phyloP scores from a whole-genome alignment of 2,329 filamentous ascomycete genomes.

The Nothophaeocryptopus gaeumannii region DNA sequence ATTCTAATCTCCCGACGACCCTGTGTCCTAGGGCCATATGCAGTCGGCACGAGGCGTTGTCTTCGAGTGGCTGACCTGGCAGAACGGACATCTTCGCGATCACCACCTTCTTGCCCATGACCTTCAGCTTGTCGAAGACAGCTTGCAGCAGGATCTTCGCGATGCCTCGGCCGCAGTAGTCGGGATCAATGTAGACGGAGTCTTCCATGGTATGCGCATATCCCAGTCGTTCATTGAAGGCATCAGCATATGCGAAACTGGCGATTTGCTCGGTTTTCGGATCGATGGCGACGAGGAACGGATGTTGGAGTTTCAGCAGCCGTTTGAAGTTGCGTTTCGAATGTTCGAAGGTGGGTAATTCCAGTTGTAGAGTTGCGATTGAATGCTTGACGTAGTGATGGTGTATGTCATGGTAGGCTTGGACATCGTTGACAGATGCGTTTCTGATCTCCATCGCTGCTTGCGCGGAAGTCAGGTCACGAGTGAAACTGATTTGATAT shows the following conservation, averaged over 20 bases:
- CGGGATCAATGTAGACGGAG: conserved; percentile 21
- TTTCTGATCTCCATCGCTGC: conserved; percentile 13
- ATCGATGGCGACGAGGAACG: conserved; percentile 17
- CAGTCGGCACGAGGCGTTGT: conserved; percentile 17
- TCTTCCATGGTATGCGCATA: conserved; percentile 18
- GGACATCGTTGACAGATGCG: conserved; percentile 9
- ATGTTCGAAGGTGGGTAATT: conserved; percentile 4
- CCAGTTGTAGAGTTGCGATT: conserved; percentile 17
- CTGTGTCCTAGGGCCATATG: conserved; percentile 19
- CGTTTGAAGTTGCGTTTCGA: conserved; percentile 1
- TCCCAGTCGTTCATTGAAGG: conserved; percentile 19
- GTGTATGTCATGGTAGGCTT: conserved; percentile 15
- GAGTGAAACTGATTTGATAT: no score
- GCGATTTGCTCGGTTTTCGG: not conserved
- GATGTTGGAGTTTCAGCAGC: conserved; percentile 7
- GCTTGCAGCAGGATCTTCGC: conserved; percentile 16
- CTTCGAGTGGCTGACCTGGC: conserved; percentile 13
- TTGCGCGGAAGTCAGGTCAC: no score
- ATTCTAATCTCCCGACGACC: conserved; percentile 16
- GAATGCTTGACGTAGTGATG: conserved; percentile 19
- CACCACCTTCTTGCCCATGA: conserved; percentile 15
- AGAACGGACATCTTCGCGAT: conserved; percentile 21
- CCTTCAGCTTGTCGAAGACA: conserved; percentile 10
- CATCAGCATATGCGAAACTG: conserved; percentile 20
- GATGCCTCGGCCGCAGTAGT: conserved; percentile 15